Base-by-base conservation (phyloP, 177 flowering plant species). In the Vitis hybrid region DNA sequence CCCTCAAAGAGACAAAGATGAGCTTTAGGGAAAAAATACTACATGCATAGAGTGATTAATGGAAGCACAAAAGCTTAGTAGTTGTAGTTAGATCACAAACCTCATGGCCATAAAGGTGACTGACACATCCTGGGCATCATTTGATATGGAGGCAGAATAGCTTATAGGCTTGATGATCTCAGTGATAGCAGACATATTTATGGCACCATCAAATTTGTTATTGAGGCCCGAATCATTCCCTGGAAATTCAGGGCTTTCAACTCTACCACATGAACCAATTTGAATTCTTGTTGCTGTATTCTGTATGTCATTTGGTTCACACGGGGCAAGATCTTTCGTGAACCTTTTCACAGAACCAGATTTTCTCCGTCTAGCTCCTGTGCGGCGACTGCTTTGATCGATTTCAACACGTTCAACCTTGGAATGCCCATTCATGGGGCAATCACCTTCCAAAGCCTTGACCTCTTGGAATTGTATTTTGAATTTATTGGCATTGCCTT, bases 341-440 rank as follows among this genome's bases (percentile, higher is more conserved):
- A 91, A 93, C 79, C 97, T 88, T 74, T 81, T 90, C 27, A 93
- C 98, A 60, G 79, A 80, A 76, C 94, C 92, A 65, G 97, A 88
- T 77, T 93, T 94, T 76, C 99, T 88, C 78, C 73, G 86, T 74
- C 75, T 90, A 56, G 95, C 76, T 60, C 85, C 83, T 7, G 69
- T 78, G 57, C 66, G 63, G 49, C 75, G 81, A 76, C 62, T 62
- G 51, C 32, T 66, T 35, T 69, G 74, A 66, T 49, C 76, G 9
- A 69, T 52, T 57, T 73, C 79, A 32, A 19, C 52, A 32, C n/a
- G 48, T 57, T 72, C 63, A 46, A 27, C 66, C 59, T 71, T 70
- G n/a, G 74, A 13, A 24, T 55, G 30, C 52, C 75, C 80, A 57
- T 72, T 64, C 18, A 62, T 46, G 49, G 32, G 56, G 51, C 59